Percentiles rank a stretch among this genome's conserved stretches.
phyloP scores from a whole-genome alignment of 1,284 basidiomycete genomes.

The Marasmius sp. region DNA sequence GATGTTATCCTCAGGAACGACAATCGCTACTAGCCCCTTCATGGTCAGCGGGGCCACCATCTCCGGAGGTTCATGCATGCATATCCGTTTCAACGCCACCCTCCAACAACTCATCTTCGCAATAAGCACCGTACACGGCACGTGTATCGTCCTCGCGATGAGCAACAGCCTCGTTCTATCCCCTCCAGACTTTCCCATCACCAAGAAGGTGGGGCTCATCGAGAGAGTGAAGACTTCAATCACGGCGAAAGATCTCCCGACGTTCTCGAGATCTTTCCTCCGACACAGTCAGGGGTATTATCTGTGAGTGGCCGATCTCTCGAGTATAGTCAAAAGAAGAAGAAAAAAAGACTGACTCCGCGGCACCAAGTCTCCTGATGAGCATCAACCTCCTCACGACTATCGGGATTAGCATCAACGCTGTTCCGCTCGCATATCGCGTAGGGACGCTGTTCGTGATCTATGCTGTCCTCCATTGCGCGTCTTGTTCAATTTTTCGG shows the following conservation, averaged over 20 bases:
- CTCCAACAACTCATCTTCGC: not conserved
- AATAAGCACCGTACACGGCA: not conserved
- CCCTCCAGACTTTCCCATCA: not conserved
- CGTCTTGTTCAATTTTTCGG: not conserved
- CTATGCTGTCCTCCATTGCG: not conserved
- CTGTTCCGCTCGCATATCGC: not conserved
- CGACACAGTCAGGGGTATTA: not conserved
- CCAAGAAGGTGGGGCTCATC: not conserved
- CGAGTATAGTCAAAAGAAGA: no score
- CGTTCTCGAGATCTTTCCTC: not conserved
- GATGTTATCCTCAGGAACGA: not conserved
- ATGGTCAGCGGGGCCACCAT: not conserved
- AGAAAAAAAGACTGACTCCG: no score
- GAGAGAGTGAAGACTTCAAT: not conserved
- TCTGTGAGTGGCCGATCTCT: not conserved
- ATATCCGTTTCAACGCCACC: not conserved
- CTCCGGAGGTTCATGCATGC: not conserved
- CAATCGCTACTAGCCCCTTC: not conserved
- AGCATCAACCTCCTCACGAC: not conserved
- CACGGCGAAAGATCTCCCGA: not conserved
- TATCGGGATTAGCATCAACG: not conserved
- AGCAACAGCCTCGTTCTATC: not conserved
- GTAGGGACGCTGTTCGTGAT: not conserved
- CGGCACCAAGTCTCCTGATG: not conserved
- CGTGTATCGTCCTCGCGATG: not conserved